Evolutionary conservation across 441 rosid genomes (phyloP).

Genomic region (Corymbia calophylla): DNA sequence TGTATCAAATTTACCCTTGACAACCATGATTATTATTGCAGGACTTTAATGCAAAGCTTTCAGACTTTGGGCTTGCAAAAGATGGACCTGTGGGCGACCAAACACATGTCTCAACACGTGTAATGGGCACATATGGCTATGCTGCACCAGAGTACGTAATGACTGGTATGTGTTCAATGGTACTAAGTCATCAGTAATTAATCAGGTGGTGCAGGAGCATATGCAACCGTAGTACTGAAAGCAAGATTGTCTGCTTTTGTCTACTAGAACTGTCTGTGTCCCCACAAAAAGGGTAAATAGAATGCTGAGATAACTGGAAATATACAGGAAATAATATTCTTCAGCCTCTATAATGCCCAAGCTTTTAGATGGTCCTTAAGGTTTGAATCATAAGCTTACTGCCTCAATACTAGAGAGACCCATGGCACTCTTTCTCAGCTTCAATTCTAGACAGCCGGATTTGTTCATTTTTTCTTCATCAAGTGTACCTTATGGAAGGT

Average conservation of each 20-base stretch:
- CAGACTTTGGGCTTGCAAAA: conserved; percentile 97
- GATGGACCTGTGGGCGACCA: conserved; percentile 99
- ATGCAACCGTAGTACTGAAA: neutral
- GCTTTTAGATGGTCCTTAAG: neutral
- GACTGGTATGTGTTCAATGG: conserved; percentile 60
- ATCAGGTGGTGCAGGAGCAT: neutral
- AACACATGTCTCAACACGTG: conserved; percentile 96
- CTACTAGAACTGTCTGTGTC: neutral
- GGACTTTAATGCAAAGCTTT: conserved; percentile 90
- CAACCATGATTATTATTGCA: conserved; percentile 1
- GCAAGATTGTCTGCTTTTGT: neutral
- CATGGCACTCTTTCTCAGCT: neutral
- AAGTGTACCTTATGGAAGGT: neutral
- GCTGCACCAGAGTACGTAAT: conserved; percentile 98
- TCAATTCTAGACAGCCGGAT: neutral
- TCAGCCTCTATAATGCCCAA: neutral
- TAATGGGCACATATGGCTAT: conserved; percentile 98
- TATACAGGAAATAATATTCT: neutral
- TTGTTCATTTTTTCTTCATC: neutral
- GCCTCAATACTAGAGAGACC: neutral
- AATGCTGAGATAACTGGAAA: neutral
- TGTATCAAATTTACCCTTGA: neutral
- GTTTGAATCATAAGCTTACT: neutral
- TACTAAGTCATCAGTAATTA: neutral
- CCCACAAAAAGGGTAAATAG: neutral